Conservation (phyloP, 805 yeast species). For the Lipomyces japonicus region DNA sequence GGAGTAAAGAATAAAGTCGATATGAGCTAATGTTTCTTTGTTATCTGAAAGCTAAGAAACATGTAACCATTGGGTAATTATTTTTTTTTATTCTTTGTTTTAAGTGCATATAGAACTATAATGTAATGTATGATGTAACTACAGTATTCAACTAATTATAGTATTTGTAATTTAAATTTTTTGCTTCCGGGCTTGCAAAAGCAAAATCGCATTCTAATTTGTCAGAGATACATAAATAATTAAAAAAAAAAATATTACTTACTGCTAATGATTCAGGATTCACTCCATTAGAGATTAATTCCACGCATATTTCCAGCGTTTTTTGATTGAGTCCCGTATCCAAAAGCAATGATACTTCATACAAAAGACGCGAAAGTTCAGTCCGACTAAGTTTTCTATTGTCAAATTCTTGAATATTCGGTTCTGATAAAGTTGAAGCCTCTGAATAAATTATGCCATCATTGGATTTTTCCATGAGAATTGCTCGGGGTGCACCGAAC, state of each 20-base stretch:
- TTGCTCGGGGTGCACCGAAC: no score
- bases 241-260: constrained; percentile 8
- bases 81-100: no score
- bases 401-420: no score
- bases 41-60: not conserved
- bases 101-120: no score
- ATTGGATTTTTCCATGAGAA: no score
- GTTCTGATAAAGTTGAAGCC: no score
- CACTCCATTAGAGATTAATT: constrained; percentile 36
- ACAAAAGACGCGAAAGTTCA: no score
- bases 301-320: constrained; percentile 31
- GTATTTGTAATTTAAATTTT: not conserved
- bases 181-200: not conserved
- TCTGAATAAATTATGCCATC: no score
- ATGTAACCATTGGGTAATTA: no score
- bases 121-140: not conserved
- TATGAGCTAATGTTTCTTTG: not conserved
- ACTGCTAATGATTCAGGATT: constrained; percentile 35
- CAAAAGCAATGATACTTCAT: constrained; percentile 36
- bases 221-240: not conserved
- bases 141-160: not conserved
- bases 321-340: constrained; percentile 33
- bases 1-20: not conserved
- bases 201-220: not conserved
- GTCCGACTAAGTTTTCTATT: no score